Conservation (phyloP, 495 filamentous ascomycete species). For the Aspergillus olivimuriae region DNA sequence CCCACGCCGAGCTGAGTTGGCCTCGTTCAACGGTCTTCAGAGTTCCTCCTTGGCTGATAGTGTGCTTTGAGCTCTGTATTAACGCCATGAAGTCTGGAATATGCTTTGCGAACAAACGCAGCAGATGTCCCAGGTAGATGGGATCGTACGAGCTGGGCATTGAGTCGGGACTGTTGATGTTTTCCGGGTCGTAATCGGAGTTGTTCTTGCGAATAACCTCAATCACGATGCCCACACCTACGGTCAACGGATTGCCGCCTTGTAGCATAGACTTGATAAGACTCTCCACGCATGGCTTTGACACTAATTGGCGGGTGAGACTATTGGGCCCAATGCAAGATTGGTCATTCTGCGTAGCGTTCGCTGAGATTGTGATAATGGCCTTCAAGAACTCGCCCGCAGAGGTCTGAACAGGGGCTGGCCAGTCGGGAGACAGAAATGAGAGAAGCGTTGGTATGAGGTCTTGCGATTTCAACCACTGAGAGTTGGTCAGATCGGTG, state of each 20-base stretch:
- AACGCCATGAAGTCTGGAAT: constrained; percentile 96
- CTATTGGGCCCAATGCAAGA: constrained; percentile 98
- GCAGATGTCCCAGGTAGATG: constrained; percentile 91
- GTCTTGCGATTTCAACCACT: constrained; percentile 92
- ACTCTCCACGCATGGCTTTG: constrained; percentile 69
- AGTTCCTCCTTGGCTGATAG: constrained; percentile 52
- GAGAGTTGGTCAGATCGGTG: constrained; percentile 15
- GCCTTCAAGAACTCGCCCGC: constrained; percentile 98
- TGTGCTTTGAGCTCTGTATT: constrained; percentile 61
- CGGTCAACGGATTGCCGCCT: constrained; percentile 90
- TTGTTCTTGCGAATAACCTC: constrained; percentile 99
- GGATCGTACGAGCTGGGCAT: constrained; percentile 81
- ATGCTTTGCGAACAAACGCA: constrained; percentile 81
- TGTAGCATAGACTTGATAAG: constrained; percentile 87
- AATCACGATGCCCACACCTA: constrained; percentile 95
- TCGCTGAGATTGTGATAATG: constrained; percentile 97
- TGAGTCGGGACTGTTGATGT: constrained; percentile 67
- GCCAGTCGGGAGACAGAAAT: constrained; percentile 76
- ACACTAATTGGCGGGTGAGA: constrained; percentile 93
- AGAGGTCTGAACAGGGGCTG: constrained; percentile 85
- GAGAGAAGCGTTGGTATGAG: constrained; percentile 85
- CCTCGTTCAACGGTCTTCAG: constrained; percentile 54
- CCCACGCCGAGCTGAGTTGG: constrained; percentile 78
- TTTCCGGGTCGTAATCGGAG: constrained; percentile 95
- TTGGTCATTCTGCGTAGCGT: constrained; percentile 95